A percentile compares a stretch with the other conserved stretches of the same genome.
These are phyloP conservation scores for Boletus eberwhitei DNA, from an alignment of 768 basidiomycete genomes.

Conservation along the genomic window DNA sequence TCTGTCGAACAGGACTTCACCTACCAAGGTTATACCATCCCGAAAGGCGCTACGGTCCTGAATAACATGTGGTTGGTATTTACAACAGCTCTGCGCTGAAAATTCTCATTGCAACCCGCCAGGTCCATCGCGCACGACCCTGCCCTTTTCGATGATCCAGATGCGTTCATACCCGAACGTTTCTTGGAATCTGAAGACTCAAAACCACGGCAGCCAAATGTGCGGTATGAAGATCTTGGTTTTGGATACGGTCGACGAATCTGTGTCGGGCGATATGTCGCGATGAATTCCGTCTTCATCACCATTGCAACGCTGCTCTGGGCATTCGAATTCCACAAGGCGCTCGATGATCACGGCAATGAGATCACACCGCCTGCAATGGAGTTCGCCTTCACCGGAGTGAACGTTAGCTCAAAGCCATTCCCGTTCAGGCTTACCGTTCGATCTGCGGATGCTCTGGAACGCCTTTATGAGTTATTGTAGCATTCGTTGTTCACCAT, in stretches of 20 bases:
- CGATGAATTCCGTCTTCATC: conserved; percentile 7
- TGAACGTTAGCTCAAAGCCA: background rate
- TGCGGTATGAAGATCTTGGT: conserved; percentile 6
- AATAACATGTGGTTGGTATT: conserved; percentile 1
- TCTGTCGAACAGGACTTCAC: background rate
- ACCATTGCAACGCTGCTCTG: conserved; percentile 3
- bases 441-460: background rate
- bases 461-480: background rate
- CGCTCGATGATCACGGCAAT: background rate
- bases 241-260: conserved; percentile 14
- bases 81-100: background rate
- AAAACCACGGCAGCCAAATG: background rate
- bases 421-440: conserved; percentile 1
- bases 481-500: background rate
- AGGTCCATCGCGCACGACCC: conserved; percentile 9
- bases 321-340: conserved; percentile 10
- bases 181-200: conserved; percentile 4
- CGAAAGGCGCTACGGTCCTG: conserved; percentile 2
- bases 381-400: conserved; percentile 1
- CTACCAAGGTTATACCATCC: conserved; percentile 2
- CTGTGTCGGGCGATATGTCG: conserved; percentile 7
- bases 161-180: conserved; percentile 15
- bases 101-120: background rate
- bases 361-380: conserved; percentile 7
- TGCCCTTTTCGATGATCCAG: conserved; percentile 8